These are phyloP conservation scores for Nemania abortiva DNA, from an alignment of 2,329 filamentous ascomycete genomes.

Conservation along the genomic window DNA sequence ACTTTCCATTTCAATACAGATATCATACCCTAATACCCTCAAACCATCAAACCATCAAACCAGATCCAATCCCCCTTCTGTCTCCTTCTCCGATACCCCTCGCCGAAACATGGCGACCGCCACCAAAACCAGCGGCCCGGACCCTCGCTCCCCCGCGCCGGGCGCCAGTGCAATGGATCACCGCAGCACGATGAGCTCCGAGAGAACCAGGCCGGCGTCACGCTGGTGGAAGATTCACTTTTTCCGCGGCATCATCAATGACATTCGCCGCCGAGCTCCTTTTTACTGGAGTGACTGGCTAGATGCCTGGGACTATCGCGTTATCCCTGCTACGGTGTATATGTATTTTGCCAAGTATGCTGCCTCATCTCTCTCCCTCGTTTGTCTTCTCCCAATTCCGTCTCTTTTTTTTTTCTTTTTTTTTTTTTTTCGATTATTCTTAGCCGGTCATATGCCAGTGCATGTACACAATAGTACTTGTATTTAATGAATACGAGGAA, in stretches of 20 bases:
- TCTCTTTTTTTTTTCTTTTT: too few species aligned
- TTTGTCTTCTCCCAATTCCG: conserved; percentile 3
- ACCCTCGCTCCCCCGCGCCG: background rate
- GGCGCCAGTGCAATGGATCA: conserved; percentile 17
- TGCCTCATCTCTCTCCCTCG: background rate
- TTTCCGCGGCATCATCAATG: conserved; percentile 84
- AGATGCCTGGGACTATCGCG: conserved; percentile 91
- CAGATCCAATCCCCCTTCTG: background rate
- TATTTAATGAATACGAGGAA: too few species aligned
- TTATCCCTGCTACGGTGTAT: conserved; percentile 87
- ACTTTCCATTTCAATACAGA: background rate
- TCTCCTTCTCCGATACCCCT: background rate
- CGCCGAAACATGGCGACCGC: conserved; percentile 13
- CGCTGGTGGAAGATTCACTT: conserved; percentile 80
- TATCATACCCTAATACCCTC: background rate
- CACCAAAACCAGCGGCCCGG: background rate
- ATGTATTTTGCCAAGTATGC: conserved; percentile 94
- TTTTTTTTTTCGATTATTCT: too few species aligned
- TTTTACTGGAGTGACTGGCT: conserved; percentile 86
- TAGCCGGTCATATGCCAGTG: too few species aligned
- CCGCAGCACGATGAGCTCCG: conserved; percentile 24
- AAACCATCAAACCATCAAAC: background rate
- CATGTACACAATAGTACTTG: too few species aligned
- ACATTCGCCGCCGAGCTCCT: conserved; percentile 78
- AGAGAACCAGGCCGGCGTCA: conserved; percentile 10